Percentiles rank a stretch among this genome's conserved stretches.
phyloP scores from a whole-genome alignment of 2,329 filamentous ascomycete species.

The Penicillium paneum region DNA sequence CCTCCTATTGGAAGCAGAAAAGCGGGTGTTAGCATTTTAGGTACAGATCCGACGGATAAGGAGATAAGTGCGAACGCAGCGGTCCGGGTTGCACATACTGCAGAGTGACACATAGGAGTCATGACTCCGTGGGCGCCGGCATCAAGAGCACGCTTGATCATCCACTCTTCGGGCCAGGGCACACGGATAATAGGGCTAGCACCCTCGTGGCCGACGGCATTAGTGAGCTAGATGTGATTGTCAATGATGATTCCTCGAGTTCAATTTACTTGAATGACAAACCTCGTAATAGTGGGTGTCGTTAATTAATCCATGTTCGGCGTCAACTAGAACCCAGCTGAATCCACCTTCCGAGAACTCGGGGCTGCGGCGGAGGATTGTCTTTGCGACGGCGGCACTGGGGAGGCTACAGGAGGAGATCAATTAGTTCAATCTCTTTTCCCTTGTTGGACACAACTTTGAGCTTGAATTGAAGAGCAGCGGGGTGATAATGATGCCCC shows the following conservation, averaged over 20 bases:
- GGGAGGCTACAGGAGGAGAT: slow-evolving; percentile 22
- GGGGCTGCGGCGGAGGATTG: slow-evolving; percentile 30
- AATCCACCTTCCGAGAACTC: slow-evolving; percentile 22
- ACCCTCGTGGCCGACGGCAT: slow-evolving; percentile 37
- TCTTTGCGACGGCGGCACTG: slow-evolving; percentile 31
- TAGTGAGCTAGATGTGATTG: slow-evolving; percentile 18
- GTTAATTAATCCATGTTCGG: slow-evolving; percentile 41
- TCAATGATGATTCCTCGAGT: neutral
- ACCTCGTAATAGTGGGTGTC: slow-evolving; percentile 40
- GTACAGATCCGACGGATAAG: too few relatives aligned
- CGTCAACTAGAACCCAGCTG: slow-evolving; percentile 41
- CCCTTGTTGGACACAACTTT: too few relatives aligned
- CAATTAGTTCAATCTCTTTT: neutral
- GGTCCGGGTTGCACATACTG: slow-evolving; percentile 11
- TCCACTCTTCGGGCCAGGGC: slow-evolving; percentile 37
- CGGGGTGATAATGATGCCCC: neutral
- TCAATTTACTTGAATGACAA: neutral
- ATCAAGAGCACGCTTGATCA: slow-evolving; percentile 42
- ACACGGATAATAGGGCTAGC: slow-evolving; percentile 37
- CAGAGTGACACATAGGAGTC: slow-evolving; percentile 36
- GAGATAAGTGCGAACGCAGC: neutral
- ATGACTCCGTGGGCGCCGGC: slow-evolving; percentile 39
- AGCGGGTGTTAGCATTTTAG: neutral
- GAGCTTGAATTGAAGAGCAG: neutral
- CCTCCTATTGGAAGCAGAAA: slow-evolving; percentile 16